Evolutionary conservation across 345 rosid genomes (phyloP).

Genomic region (Sisymbrium altissimum): DNA sequence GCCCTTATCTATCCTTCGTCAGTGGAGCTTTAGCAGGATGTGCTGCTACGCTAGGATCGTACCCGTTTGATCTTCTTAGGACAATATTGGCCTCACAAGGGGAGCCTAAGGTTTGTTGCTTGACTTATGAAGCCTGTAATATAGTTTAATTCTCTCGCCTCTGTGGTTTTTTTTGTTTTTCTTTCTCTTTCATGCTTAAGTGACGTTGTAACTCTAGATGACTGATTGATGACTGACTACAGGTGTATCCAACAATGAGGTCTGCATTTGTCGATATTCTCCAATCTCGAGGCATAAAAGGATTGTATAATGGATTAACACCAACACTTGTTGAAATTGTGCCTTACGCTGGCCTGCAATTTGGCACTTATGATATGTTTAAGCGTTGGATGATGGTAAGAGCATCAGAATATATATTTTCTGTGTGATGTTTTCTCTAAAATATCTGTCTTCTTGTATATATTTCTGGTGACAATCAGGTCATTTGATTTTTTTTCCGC

Average conservation of each 20-base stretch:
- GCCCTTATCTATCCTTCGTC: conserved; percentile 74
- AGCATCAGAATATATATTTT: not conserved
- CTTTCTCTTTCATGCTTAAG: not conserved
- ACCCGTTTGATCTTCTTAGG: conserved; percentile 94
- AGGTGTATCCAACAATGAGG: conserved; percentile 98
- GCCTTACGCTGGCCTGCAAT: conserved; percentile 97
- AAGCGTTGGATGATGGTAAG: conserved; percentile 89
- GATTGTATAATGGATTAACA: conserved; percentile 87
- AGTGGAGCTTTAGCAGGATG: conserved; percentile 96
- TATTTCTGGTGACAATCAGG: not conserved
- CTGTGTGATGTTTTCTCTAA: not conserved
- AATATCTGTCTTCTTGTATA: not conserved
- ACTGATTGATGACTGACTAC: conserved; percentile 20
- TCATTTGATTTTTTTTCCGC: conserved; percentile 11
- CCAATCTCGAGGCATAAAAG: conserved; percentile 68
- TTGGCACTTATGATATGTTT: conserved; percentile 91
- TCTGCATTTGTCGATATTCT: conserved; percentile 78
- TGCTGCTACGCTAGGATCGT: conserved; percentile 96
- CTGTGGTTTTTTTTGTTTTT: not conserved
- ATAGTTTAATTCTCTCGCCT: not conserved
- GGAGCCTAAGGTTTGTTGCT: conserved; percentile 77
- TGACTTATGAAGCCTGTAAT: not conserved
- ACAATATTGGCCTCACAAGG: conserved; percentile 96
- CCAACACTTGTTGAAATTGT: conserved; percentile 92
- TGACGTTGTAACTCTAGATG: not conserved